A percentile compares a stretch with the other conserved stretches of the same genome.
phyloP scores from a whole-genome alignment of 805 yeast species.

The Lipomyces yamanashiensis region DNA sequence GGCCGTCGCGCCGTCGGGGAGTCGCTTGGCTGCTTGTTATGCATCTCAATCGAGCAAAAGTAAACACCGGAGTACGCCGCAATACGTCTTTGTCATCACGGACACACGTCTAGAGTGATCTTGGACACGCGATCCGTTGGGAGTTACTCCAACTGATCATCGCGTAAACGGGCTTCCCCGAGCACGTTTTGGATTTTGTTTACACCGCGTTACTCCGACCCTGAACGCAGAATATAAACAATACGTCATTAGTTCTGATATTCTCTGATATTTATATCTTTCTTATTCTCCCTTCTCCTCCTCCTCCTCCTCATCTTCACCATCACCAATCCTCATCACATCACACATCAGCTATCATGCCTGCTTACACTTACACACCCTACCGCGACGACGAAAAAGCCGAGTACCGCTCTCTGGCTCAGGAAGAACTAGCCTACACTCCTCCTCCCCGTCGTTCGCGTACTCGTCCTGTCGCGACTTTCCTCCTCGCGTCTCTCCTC shows the following conservation, averaged over 20 bases:
- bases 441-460: slow-evolving; percentile 18
- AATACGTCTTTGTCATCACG: slow-evolving; percentile 1
- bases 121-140: neutral
- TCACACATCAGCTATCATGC: slow-evolving; percentile 1
- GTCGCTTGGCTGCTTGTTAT: too few relatives aligned
- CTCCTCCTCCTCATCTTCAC: too few relatives aligned
- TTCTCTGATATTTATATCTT: too few relatives aligned
- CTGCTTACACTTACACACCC: slow-evolving; percentile 11
- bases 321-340: neutral
- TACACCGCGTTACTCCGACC: slow-evolving; percentile 16
- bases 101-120: neutral
- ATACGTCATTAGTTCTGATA: neutral
- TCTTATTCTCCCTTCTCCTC: neutral
- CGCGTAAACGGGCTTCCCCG: slow-evolving; percentile 16
- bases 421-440: slow-evolving; percentile 6
- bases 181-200: neutral
- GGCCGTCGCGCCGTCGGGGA: too few relatives aligned
- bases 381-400: slow-evolving; percentile 22
- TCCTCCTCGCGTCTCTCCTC: slow-evolving; percentile 12
- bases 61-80: slow-evolving; percentile 17
- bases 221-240: neutral
- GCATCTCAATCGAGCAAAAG: neutral
- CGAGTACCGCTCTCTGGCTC: slow-evolving; percentile 9
- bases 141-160: neutral
- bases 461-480: neutral